Percentiles rank a stretch among this genome's conserved stretches.
Conservation (phyloP, 176 grass and related monocot genomes). For the Pharus latifolius region DNA sequence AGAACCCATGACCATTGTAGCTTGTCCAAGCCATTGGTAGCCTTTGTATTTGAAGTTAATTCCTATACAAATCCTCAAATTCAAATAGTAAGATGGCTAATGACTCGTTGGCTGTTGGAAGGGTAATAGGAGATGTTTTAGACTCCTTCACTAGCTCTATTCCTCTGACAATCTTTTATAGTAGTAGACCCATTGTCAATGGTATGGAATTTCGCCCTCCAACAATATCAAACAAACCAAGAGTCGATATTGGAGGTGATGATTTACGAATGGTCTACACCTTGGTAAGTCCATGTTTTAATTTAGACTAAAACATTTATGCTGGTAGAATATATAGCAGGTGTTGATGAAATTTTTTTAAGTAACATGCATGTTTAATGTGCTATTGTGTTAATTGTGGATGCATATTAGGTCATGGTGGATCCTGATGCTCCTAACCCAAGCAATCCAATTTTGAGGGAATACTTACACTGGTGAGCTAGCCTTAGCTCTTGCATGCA, state of each 20-base stretch:
- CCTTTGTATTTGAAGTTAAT: too few species aligned
- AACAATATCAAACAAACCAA: conserved; percentile 10
- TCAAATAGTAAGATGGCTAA: too few species aligned
- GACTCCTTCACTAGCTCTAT: conserved; percentile 54
- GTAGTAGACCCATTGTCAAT: conserved; percentile 35
- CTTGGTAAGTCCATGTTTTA: conserved; percentile 28
- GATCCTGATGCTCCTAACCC: conserved; percentile 90
- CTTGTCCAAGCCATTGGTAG: neutral
- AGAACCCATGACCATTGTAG: neutral
- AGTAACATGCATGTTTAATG: too few species aligned
- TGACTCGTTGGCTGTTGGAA: conserved; percentile 47
- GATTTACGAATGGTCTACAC: conserved; percentile 48
- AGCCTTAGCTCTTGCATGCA: neutral
- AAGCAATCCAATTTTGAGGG: conserved; percentile 65
- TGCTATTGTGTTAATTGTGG: too few species aligned
- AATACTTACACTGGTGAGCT: conserved; percentile 87
- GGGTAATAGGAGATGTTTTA: conserved; percentile 62
- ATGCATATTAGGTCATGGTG: conserved; percentile 58
- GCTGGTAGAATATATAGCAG: too few species aligned
- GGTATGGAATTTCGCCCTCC: conserved; percentile 52
- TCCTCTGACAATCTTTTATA: conserved; percentile 28
- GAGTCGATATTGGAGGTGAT: conserved; percentile 51
- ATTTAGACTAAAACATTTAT: too few species aligned
- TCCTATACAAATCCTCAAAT: too few species aligned
- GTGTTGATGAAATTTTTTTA: too few species aligned